phyloP scores from a whole-genome alignment of 129 eudicot species.

The Tagetes erecta region DNA sequence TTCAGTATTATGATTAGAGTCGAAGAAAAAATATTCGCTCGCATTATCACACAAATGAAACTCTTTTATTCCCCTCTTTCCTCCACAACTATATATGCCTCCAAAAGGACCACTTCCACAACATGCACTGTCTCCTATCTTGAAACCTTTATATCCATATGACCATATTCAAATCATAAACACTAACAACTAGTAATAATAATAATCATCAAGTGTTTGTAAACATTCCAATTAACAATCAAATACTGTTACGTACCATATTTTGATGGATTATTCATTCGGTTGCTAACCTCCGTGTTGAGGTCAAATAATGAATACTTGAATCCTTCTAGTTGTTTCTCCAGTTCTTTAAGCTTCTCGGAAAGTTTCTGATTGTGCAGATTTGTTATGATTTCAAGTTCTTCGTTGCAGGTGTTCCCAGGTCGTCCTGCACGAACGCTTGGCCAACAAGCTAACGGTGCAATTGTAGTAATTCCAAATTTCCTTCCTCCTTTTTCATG shows the following conservation, averaged over 20 bases:
- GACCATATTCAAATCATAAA: background rate
- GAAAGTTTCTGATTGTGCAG: constrained; percentile 37
- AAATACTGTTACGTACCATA: constrained; percentile 30
- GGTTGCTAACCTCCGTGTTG: constrained; percentile 7
- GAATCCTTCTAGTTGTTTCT: constrained; percentile 39
- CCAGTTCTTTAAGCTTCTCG: constrained; percentile 10
- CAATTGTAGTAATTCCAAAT: constrained; percentile 27
- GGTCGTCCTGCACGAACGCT: constrained; percentile 24
- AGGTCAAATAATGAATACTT: constrained; percentile 39
- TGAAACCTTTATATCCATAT: constrained; percentile 42
- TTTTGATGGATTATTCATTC: constrained; percentile 28
- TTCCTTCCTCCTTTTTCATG: constrained; percentile 38
- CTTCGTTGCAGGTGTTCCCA: constrained; percentile 24
- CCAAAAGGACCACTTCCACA: constrained; percentile 49
- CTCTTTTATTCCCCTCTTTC: constrained; percentile 43
- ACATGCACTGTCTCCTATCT: constrained; percentile 42
- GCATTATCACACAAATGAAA: constrained; percentile 36
- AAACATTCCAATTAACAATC: background rate
- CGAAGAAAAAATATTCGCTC: constrained; percentile 44
- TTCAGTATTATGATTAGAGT: constrained; percentile 47
- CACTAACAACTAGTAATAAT: background rate
- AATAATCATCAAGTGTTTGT: background rate
- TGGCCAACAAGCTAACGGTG: constrained; percentile 34
- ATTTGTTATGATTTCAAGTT: constrained; percentile 21
- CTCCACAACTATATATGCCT: constrained; percentile 47